Conservation (phyloP, 768 basidiomycete species). For the Brasilioporus rufonigricans region DNA sequence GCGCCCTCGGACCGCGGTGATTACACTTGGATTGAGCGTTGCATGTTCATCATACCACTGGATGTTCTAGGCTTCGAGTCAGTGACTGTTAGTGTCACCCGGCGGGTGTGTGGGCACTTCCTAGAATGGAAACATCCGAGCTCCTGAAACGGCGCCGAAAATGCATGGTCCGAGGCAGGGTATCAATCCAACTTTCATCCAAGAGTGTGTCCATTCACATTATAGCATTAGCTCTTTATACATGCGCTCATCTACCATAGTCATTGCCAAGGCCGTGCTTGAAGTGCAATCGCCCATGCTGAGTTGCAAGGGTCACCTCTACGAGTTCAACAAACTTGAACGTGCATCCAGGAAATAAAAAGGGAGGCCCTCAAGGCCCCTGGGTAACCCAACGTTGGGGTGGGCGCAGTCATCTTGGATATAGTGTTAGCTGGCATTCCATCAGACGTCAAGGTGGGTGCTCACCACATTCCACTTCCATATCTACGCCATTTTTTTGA, state of each 20-base stretch:
- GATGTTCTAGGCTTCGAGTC: conserved; percentile 3
- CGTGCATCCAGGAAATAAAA: neutral
- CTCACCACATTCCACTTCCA: neutral
- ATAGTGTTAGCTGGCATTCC: neutral
- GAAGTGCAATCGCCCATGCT: neutral
- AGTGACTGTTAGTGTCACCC: neutral
- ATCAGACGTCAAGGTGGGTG: neutral
- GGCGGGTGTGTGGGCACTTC: neutral
- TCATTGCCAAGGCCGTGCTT: neutral
- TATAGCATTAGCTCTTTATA: neutral
- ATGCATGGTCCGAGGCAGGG: neutral
- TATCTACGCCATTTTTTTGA: neutral
- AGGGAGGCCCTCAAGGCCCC: neutral
- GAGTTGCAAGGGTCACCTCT: neutral
- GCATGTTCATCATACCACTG: neutral
- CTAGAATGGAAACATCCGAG: neutral
- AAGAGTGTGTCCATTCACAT: too few species aligned
- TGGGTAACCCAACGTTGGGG: neutral
- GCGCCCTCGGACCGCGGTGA: conserved; percentile 10
- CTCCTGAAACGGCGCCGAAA: neutral
- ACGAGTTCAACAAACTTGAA: neutral
- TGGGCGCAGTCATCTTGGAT: neutral
- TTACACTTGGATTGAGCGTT: conserved; percentile 11
- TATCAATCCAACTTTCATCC: too few species aligned
- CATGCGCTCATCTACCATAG: neutral